phyloP scores from a whole-genome alignment of 2,329 filamentous ascomycete species.

The Xylaria sp. region DNA sequence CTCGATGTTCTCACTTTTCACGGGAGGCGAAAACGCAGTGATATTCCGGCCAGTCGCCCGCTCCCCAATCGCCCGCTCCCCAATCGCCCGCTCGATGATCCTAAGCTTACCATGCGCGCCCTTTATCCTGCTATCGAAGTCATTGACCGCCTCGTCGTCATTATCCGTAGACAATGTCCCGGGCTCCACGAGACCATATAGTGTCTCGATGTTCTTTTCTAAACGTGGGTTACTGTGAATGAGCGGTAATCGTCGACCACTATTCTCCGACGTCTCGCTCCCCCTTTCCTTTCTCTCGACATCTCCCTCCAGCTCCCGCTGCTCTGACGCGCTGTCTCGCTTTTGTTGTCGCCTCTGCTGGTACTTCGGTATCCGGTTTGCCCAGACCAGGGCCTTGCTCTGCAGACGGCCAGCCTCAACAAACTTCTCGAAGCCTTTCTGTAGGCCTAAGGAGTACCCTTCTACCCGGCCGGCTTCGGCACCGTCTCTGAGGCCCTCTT shows the following conservation, averaged over 20 bases:
- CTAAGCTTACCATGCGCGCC: slow-evolving; percentile 85
- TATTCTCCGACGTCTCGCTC: neutral
- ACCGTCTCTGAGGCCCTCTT: slow-evolving; percentile 79
- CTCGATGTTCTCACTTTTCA: slow-evolving; percentile 46
- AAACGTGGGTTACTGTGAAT: slow-evolving; percentile 69
- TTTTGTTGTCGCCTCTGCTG: slow-evolving; percentile 19
- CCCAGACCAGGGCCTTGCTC: slow-evolving; percentile 85
- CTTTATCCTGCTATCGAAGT: slow-evolving; percentile 87
- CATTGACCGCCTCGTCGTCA: slow-evolving; percentile 86
- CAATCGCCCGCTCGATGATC: slow-evolving; percentile 78
- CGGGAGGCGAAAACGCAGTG: slow-evolving; percentile 3
- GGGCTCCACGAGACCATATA: slow-evolving; percentile 82
- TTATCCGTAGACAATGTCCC: slow-evolving; percentile 83
- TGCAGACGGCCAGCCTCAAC: slow-evolving; percentile 80
- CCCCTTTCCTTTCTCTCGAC: slow-evolving; percentile 6
- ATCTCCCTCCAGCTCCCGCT: neutral
- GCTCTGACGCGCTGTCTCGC: neutral
- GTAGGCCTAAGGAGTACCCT: slow-evolving; percentile 88
- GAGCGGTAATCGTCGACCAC: slow-evolving; percentile 50
- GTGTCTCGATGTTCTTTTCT: slow-evolving; percentile 76
- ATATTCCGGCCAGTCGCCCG: slow-evolving; percentile 19
- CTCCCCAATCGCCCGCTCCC: slow-evolving; percentile 70
- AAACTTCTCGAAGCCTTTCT: slow-evolving; percentile 95
- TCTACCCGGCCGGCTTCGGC: slow-evolving; percentile 81
- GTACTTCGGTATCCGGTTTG: slow-evolving; percentile 67